Conservation (phyloP, 2,329 filamentous ascomycete genomes). For the Aspergillus sp. region DNA sequence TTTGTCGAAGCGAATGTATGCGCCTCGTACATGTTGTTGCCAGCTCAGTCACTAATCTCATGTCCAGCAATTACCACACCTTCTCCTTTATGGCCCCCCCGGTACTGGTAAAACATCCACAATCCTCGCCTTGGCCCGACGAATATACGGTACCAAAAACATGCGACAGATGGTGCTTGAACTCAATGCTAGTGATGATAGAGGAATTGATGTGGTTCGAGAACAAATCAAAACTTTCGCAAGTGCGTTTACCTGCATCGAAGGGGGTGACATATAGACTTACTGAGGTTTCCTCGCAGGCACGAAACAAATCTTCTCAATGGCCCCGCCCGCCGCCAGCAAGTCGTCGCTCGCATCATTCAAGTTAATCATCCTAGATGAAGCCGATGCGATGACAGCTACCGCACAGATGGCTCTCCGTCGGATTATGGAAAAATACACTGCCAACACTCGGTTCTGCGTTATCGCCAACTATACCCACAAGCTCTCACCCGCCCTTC, state of each 20-base stretch:
- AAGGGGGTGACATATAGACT: not conserved
- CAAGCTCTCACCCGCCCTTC: slow-evolving; percentile 87
- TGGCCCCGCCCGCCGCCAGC: slow-evolving; percentile 48
- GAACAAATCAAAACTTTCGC: slow-evolving; percentile 99
- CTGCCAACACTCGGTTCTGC: slow-evolving; percentile 94
- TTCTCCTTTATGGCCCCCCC: slow-evolving; percentile 93
- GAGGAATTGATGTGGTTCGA: slow-evolving; percentile 95
- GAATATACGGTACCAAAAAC: slow-evolving; percentile 89
- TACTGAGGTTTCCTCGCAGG: slow-evolving; percentile 24
- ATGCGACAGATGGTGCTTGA: slow-evolving; percentile 98
- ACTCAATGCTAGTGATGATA: slow-evolving; percentile 93
- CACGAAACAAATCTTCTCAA: slow-evolving; percentile 95
- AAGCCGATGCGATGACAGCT: slow-evolving; percentile 99
- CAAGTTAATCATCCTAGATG: slow-evolving; percentile 96
- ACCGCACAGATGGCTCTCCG: slow-evolving; percentile 96
- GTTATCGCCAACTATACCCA: slow-evolving; percentile 99
- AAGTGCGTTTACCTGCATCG: slow-evolving; percentile 47
- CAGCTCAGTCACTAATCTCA: not conserved
- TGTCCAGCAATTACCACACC: slow-evolving; percentile 75
- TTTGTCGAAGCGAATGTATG: slow-evolving; percentile 86
- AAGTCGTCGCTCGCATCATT: slow-evolving; percentile 65
- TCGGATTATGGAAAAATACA: slow-evolving; percentile 99
- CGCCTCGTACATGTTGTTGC: not conserved
- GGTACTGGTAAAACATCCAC: slow-evolving; percentile 98
- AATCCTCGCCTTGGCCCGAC: slow-evolving; percentile 84